Percentiles rank a stretch among this genome's conserved stretches.
phyloP scores from a whole-genome alignment of 106 monocot genomes.

The Xerophyta viscosa region DNA sequence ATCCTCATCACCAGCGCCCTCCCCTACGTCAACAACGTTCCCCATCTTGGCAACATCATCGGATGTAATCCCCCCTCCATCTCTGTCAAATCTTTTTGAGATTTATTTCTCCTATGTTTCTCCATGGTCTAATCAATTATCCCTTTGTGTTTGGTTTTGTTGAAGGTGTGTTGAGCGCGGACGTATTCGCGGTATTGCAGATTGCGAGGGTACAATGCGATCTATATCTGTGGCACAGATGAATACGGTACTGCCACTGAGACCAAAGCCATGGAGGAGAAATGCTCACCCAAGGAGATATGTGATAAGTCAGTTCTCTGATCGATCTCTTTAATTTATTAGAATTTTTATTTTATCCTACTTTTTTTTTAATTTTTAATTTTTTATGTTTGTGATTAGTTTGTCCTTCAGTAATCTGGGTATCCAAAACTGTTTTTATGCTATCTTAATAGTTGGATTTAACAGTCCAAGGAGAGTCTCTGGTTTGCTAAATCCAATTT shows the following conservation, averaged over 20 bases:
- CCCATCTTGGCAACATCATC: constrained; percentile 94
- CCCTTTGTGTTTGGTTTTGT: neutral
- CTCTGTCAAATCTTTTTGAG: constrained; percentile 19
- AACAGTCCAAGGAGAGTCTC: too few relatives aligned
- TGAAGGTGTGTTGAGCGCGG: constrained; percentile 89
- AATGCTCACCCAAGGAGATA: constrained; percentile 90
- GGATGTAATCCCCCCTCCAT: constrained; percentile 51
- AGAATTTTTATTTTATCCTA: neutral
- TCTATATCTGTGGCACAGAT: constrained; percentile 91
- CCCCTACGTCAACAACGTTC: constrained; percentile 96
- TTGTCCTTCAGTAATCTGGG: too few relatives aligned
- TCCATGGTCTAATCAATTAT: neutral
- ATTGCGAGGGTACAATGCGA: constrained; percentile 65
- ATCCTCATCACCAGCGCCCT: constrained; percentile 92
- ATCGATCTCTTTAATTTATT: neutral
- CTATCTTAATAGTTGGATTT: too few relatives aligned
- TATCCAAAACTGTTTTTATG: too few relatives aligned
- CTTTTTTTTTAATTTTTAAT: neutral
- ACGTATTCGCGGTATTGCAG: constrained; percentile 96
- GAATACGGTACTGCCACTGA: constrained; percentile 96
- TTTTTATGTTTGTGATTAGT: too few relatives aligned
- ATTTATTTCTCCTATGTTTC: neutral
- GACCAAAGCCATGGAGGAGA: constrained; percentile 96
- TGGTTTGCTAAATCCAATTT: too few relatives aligned
- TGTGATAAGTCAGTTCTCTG: constrained; percentile 71